A percentile compares a stretch with the other conserved stretches of the same genome.
phyloP scores from a whole-genome alignment of 352 stramenopile species.

The Phytophthora ohioensis region DNA sequence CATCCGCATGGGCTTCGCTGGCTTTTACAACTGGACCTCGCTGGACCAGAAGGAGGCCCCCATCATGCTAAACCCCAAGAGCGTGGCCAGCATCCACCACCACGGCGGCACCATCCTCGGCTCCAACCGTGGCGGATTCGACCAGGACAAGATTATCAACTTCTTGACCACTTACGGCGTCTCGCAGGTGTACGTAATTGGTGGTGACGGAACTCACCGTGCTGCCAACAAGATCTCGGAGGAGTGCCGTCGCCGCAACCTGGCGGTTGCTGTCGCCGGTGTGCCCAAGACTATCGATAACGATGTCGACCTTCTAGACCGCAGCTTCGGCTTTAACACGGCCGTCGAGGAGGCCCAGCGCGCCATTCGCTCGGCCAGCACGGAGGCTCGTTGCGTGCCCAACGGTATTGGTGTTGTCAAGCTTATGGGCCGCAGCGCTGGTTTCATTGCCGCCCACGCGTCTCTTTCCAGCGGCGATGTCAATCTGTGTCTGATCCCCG shows the following conservation, averaged over 20 bases:
- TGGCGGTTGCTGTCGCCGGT: constrained; percentile 95
- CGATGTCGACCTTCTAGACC: constrained; percentile 98
- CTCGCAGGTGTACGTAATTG: constrained; percentile 97
- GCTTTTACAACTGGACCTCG: constrained; percentile 86
- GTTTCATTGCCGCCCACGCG: constrained; percentile 97
- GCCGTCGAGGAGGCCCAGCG: constrained; percentile 96
- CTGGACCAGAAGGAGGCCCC: constrained; percentile 83
- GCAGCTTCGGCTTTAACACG: constrained; percentile 98
- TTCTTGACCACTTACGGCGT: constrained; percentile 93
- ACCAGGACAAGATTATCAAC: constrained; percentile 96
- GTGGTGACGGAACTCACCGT: constrained; percentile 97
- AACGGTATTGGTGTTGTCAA: constrained; percentile 99
- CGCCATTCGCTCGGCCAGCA: constrained; percentile 92
- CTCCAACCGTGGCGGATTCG: constrained; percentile 95
- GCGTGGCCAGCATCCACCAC: constrained; percentile 86
- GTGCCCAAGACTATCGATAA: constrained; percentile 99
- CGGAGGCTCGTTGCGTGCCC: constrained; percentile 96
- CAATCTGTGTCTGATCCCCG: constrained; percentile 97
- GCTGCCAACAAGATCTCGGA: constrained; percentile 93
- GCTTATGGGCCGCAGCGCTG: constrained; percentile 97
- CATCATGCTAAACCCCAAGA: constrained; percentile 76
- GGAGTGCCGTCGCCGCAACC: constrained; percentile 71
- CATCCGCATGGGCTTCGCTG: constrained; percentile 84
- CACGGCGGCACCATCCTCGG: constrained; percentile 95
- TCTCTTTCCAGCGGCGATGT: constrained; percentile 97